Percentiles rank a stretch among this genome's conserved stretches.
These are phyloP conservation scores for Pseudognaphalium luteoalbum DNA, from an alignment of 129 eudicot genomes.

Conservation along the genomic window DNA sequence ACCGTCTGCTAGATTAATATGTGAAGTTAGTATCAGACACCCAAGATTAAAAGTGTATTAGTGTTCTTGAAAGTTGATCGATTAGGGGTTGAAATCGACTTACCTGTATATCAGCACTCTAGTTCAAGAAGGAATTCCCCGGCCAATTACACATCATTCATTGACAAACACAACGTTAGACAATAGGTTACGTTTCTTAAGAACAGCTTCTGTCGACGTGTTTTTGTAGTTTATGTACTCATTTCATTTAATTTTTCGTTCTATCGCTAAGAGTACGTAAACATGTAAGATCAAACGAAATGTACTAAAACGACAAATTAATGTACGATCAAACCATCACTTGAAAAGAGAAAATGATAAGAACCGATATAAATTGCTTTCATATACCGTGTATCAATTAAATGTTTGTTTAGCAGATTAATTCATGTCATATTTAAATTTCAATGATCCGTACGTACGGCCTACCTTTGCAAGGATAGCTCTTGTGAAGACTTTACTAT, in stretches of 20 bases:
- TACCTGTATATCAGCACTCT: constrained; percentile 87
- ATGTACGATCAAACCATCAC: too few species aligned
- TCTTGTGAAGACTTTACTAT: constrained; percentile 71
- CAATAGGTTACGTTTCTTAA: background rate
- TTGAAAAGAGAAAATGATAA: too few species aligned
- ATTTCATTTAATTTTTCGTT: background rate
- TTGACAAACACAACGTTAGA: constrained; percentile 8
- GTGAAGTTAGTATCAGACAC: background rate
- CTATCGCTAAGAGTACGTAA: background rate
- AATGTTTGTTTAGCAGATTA: too few species aligned
- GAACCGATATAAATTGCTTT: too few species aligned
- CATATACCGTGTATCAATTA: too few species aligned
- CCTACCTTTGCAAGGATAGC: constrained; percentile 88
- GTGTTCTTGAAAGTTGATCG: background rate
- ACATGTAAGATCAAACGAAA: background rate
- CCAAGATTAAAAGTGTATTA: background rate
- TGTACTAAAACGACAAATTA: background rate
- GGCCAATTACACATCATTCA: background rate
- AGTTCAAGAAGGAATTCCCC: constrained; percentile 9
- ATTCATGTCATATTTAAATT: too few species aligned
- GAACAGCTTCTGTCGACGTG: background rate
- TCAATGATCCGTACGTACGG: background rate
- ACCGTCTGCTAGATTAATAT: constrained; percentile 62
- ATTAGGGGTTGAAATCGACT: constrained; percentile 1
- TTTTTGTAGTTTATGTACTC: background rate